Evolutionary conservation across 2,329 filamentous ascomycete species (phyloP).

Genomic region (Aaosphaeria arxii): DNA sequence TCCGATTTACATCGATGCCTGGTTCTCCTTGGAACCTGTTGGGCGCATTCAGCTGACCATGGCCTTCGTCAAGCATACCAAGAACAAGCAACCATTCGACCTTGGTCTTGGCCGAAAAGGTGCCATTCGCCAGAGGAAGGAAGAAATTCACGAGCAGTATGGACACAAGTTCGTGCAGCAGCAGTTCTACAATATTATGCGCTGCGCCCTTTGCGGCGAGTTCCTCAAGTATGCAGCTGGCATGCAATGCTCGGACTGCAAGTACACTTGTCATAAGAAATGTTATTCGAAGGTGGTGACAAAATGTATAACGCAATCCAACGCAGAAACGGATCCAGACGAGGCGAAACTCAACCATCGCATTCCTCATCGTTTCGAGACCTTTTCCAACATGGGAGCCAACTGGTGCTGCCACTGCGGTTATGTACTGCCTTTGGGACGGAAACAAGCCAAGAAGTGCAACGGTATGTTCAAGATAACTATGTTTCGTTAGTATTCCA

Average conservation of each 20-base stretch:
- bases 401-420: slow-evolving; percentile 99
- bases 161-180: slow-evolving; percentile 98
- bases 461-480: slow-evolving; percentile 57
- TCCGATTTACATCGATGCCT: slow-evolving; percentile 72
- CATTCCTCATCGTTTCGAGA: slow-evolving; percentile 94
- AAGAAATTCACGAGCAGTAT: slow-evolving; percentile 97
- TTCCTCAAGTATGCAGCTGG: slow-evolving; percentile 98
- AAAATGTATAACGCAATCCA: slow-evolving; percentile 99
- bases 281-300: slow-evolving; percentile 96
- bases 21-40: slow-evolving; percentile 95
- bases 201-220: slow-evolving; percentile 93
- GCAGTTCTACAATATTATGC: slow-evolving; percentile 99
- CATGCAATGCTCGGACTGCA: slow-evolving; percentile 99
- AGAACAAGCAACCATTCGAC: slow-evolving; percentile 78
- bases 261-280: slow-evolving; percentile 98
- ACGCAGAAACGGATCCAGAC: slow-evolving; percentile 95
- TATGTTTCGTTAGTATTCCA: background rate
- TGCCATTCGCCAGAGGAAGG: slow-evolving; percentile 94
- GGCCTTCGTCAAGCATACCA: slow-evolving; percentile 88
- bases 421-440: slow-evolving; percentile 90
- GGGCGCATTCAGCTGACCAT: slow-evolving; percentile 89
- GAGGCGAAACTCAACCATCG: slow-evolving; percentile 99
- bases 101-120: slow-evolving; percentile 91
- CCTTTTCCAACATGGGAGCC: slow-evolving; percentile 95
- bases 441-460: slow-evolving; percentile 93